phyloP scores from a whole-genome alignment of 202 grass and related monocot species.

The Panicum virgatum region DNA sequence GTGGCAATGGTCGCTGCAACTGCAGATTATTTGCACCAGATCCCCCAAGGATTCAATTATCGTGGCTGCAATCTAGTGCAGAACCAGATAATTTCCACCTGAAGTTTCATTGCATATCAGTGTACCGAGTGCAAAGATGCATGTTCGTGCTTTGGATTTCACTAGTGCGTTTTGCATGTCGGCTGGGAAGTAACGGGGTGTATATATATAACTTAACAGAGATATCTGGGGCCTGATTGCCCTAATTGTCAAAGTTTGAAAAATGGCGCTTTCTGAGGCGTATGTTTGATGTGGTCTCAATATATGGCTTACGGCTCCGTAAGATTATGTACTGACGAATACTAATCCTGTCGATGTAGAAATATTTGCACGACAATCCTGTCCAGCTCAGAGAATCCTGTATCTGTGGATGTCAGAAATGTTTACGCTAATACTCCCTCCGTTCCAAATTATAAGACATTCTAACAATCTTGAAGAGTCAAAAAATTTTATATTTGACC shows the following conservation, averaged over 20 bases:
- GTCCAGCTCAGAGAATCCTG: too few relatives aligned
- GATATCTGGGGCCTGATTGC: slow-evolving; percentile 1
- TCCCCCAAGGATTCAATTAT: background rate
- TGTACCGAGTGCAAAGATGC: slow-evolving; percentile 49
- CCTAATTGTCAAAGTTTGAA: slow-evolving; percentile 8
- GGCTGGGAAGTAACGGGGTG: slow-evolving; percentile 38
- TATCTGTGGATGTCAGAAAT: background rate
- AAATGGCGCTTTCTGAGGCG: background rate
- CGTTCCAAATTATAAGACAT: too few relatives aligned
- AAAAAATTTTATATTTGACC: too few relatives aligned
- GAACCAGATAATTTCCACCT: slow-evolving; percentile 31
- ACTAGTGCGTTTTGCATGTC: slow-evolving; percentile 7
- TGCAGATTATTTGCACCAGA: background rate
- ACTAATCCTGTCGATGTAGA: background rate
- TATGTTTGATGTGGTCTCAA: background rate
- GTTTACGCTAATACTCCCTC: too few relatives aligned
- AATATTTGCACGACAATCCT: too few relatives aligned
- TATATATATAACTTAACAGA: slow-evolving; percentile 39
- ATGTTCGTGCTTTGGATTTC: slow-evolving; percentile 37
- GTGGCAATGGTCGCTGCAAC: background rate
- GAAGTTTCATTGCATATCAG: slow-evolving; percentile 25
- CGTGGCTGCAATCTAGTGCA: slow-evolving; percentile 32
- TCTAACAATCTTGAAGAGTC: too few relatives aligned
- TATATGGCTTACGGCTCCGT: background rate
- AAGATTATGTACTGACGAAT: too few relatives aligned